Evolutionary conservation across 1,284 basidiomycete species (phyloP).

Genomic region (Amylostereum areolatum): DNA sequence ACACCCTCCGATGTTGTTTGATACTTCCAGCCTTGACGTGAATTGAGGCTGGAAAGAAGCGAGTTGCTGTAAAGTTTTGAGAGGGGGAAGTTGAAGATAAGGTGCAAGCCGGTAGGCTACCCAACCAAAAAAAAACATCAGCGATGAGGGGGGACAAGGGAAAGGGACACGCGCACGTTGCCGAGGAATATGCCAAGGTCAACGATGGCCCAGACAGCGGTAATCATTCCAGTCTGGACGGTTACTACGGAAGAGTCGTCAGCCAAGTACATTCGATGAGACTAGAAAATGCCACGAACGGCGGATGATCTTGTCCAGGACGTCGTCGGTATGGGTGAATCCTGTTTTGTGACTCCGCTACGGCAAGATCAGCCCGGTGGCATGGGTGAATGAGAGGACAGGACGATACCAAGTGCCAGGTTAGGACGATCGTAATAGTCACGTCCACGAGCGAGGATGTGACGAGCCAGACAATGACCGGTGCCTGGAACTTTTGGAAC

Average conservation of each 20-base stretch:
- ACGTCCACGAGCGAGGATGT: conserved; percentile 12
- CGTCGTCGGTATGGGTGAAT: conserved; percentile 24
- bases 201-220: conserved; percentile 26
- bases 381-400: background rate
- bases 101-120: conserved; percentile 16
- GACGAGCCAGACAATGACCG: conserved; percentile 13
- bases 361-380: background rate
- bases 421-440: conserved; percentile 8
- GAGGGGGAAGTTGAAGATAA: conserved; percentile 26
- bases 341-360: conserved; percentile 21
- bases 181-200: conserved; percentile 25
- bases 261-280: background rate
- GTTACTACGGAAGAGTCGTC: conserved; percentile 21
- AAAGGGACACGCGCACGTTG: conserved; percentile 14
- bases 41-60: conserved; percentile 25
- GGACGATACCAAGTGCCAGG: conserved; percentile 13
- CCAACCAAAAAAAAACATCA: conserved; percentile 4
- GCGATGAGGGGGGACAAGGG: background rate
- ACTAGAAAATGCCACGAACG: conserved; percentile 10
- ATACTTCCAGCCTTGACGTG: conserved; percentile 17
- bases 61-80: conserved; percentile 31
- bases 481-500: conserved; percentile 11
- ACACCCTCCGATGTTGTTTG: background rate
- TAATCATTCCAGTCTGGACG: conserved; percentile 30
- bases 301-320: conserved; percentile 27